Percentiles rank a stretch among this genome's conserved stretches.
These are phyloP conservation scores for Linnemannia schmuckeri DNA, from an alignment of 192 early-diverging fungal genomes.

Conservation along the genomic window DNA sequence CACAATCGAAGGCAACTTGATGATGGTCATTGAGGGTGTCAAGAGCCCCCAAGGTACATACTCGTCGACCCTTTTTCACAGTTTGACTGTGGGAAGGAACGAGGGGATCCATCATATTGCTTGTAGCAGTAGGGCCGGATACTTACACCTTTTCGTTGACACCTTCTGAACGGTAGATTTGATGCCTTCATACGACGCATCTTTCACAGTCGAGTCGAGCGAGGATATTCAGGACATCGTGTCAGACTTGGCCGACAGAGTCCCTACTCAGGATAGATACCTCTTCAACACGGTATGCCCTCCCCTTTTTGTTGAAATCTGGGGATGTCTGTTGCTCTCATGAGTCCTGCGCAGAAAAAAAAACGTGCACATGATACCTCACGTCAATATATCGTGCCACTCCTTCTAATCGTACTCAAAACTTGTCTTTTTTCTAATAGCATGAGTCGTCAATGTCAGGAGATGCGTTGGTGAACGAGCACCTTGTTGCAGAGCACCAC, in stretches of 20 bases:
- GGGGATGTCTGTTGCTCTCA: background rate
- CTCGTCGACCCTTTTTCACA: background rate
- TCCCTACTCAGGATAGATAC: constrained; percentile 38
- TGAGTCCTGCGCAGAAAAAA: background rate
- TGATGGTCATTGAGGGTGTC: constrained; percentile 55
- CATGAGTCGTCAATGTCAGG: constrained; percentile 49
- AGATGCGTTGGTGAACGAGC: constrained; percentile 51
- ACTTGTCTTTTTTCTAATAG: constrained; percentile 11
- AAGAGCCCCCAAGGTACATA: constrained; percentile 26
- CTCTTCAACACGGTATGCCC: constrained; percentile 46
- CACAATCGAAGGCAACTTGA: constrained; percentile 36
- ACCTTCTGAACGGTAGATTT: constrained; percentile 15
- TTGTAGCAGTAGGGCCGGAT: too few relatives aligned
- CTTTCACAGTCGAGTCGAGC: constrained; percentile 32
- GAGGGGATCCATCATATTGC: background rate
- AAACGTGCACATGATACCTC: constrained; percentile 16
- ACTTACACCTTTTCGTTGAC: background rate
- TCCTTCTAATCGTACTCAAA: background rate
- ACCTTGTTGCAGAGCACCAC: constrained; percentile 49
- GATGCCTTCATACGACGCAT: constrained; percentile 37
- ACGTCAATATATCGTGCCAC: background rate
- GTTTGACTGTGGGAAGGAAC: background rate
- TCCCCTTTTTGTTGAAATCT: background rate
- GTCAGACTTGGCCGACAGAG: constrained; percentile 34
- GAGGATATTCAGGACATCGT: constrained; percentile 42